Percentiles rank a stretch among this genome's conserved stretches.
phyloP scores from a whole-genome alignment of 1,284 basidiomycete species.

The Butyriboletus regius region DNA sequence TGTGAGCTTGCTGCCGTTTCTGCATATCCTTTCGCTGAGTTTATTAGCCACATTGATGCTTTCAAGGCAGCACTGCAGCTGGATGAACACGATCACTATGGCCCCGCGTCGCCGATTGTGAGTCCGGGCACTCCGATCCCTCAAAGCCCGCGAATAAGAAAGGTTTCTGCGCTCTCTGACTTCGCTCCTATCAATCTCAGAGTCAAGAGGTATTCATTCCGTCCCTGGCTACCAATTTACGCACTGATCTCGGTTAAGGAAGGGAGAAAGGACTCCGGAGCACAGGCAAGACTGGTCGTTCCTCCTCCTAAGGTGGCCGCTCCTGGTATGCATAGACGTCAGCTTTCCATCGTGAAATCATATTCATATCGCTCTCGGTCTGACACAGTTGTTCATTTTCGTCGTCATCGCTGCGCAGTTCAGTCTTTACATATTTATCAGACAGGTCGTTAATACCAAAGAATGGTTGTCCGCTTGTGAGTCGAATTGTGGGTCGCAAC shows the following conservation, averaged over 20 bases:
- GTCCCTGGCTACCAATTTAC: neutral
- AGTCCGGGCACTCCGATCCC: constrained; percentile 26
- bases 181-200: constrained; percentile 86
- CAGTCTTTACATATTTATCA: constrained; percentile 74
- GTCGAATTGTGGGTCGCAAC: constrained; percentile 17
- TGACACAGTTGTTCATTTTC: constrained; percentile 67
- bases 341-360: neutral
- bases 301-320: constrained; percentile 78
- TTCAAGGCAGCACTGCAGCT: constrained; percentile 60
- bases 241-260: constrained; percentile 31
- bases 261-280: constrained; percentile 40
- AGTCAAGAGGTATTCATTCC: constrained; percentile 52
- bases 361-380: constrained; percentile 6
- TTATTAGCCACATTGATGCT: constrained; percentile 60
- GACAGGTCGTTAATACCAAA: constrained; percentile 88
- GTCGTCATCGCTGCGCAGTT: constrained; percentile 82
- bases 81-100: constrained; percentile 50
- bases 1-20: constrained; percentile 39
- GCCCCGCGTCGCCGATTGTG: constrained; percentile 28
- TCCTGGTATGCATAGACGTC: constrained; percentile 56
- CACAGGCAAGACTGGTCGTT: constrained; percentile 73
- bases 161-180: constrained; percentile 82
- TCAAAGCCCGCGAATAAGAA: constrained; percentile 46
- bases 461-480: constrained; percentile 85
- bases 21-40: neutral